phyloP scores from a whole-genome alignment of 768 basidiomycete species.

The Crepidotus variabilis region DNA sequence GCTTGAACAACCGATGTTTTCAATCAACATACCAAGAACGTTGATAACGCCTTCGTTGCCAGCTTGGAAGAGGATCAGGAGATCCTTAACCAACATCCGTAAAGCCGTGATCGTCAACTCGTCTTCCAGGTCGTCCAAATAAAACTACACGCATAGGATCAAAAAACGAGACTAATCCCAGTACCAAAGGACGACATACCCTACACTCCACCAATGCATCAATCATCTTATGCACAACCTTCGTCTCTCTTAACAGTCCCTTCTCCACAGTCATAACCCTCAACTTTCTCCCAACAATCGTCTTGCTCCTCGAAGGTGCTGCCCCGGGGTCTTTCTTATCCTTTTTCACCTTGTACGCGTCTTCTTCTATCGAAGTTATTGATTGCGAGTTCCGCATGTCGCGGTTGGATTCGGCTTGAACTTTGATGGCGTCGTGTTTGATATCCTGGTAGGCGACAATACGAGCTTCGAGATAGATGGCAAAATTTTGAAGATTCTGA shows the following conservation, averaged over 20 bases:
- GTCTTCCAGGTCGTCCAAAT: constrained; percentile 89
- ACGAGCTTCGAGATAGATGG: constrained; percentile 82
- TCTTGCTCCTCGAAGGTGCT: constrained; percentile 61
- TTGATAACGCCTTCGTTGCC: constrained; percentile 94
- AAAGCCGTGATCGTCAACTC: constrained; percentile 86
- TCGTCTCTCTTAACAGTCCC: constrained; percentile 89
- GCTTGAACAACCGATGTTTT: constrained; percentile 12
- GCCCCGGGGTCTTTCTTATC: constrained; percentile 25
- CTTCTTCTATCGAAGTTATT: constrained; percentile 52
- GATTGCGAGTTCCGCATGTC: constrained; percentile 64
- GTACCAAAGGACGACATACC: constrained; percentile 43
- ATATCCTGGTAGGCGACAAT: constrained; percentile 87
- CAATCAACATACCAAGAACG: constrained; percentile 55
- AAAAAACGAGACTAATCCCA: background rate
- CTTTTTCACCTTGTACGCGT: constrained; percentile 32
- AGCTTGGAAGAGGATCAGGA: constrained; percentile 92
- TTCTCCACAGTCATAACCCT: constrained; percentile 94
- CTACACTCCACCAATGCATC: constrained; percentile 84
- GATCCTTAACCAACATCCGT: constrained; percentile 93
- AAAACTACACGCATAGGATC: constrained; percentile 56
- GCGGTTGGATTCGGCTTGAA: constrained; percentile 91
- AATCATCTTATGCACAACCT: constrained; percentile 86
- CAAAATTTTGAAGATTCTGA: constrained; percentile 84
- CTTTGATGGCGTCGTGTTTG: constrained; percentile 90
- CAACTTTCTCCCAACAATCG: constrained; percentile 78